A percentile compares a stretch with the other conserved stretches of the same genome.
phyloP scores from a whole-genome alignment of 1,284 basidiomycete genomes.

The Fomitopsis schrenkii region DNA sequence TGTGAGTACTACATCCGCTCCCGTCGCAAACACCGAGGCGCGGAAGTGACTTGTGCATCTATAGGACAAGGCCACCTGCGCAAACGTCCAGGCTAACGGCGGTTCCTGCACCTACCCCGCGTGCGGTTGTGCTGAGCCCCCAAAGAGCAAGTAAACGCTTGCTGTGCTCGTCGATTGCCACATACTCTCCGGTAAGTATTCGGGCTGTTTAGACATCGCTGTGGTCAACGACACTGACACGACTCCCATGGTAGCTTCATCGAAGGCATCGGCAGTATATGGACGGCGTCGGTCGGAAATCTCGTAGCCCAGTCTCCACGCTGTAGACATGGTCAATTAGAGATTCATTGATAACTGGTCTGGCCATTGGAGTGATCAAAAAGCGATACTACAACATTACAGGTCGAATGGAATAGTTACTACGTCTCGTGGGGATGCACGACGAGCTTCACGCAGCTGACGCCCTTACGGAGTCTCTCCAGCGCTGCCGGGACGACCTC shows the following conservation, averaged over 20 bases:
- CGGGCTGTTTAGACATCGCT: background rate
- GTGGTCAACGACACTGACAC: background rate
- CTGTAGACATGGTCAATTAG: too few species aligned
- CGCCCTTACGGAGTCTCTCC: slow-evolving; percentile 11
- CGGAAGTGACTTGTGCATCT: background rate
- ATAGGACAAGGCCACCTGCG: background rate
- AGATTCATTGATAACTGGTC: too few species aligned
- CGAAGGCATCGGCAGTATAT: background rate
- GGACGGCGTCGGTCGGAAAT: too few species aligned
- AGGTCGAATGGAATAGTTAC: background rate
- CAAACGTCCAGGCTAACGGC: slow-evolving; percentile 3
- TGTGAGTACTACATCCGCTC: background rate
- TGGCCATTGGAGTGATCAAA: too few species aligned
- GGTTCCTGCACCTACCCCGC: background rate
- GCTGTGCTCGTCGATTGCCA: background rate
- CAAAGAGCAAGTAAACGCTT: background rate
- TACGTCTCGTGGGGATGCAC: slow-evolving; percentile 41
- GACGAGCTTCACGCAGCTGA: slow-evolving; percentile 47
- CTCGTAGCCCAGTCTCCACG: too few species aligned
- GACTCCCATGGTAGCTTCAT: background rate
- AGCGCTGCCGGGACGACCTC: slow-evolving; percentile 28
- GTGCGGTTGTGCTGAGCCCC: background rate
- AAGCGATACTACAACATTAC: too few species aligned
- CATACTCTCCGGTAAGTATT: background rate
- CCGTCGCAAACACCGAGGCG: background rate